Evolutionary conservation across 306 rosid species (phyloP).

Genomic region (Fragaria vesca): DNA sequence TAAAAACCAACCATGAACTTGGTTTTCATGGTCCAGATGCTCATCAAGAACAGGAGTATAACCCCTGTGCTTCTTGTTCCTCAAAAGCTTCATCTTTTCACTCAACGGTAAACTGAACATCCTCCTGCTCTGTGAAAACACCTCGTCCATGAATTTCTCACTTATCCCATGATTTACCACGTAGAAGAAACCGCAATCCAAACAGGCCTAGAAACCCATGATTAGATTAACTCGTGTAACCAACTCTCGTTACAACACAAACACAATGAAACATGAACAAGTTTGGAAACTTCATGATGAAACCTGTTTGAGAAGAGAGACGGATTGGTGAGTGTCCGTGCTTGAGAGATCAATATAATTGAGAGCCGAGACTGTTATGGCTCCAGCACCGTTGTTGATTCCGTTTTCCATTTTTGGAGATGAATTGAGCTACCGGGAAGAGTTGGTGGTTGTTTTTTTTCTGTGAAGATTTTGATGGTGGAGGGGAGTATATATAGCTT

Average conservation of each 20-base stretch:
- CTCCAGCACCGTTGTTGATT: slow-evolving; percentile 20
- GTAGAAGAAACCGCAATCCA: slow-evolving; percentile 96
- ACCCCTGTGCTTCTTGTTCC: slow-evolving; percentile 81
- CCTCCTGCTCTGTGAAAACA: slow-evolving; percentile 64
- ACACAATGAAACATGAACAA: background rate
- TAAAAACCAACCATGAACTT: slow-evolving; percentile 51
- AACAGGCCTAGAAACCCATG: slow-evolving; percentile 58
- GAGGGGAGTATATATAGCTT: background rate
- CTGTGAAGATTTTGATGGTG: background rate
- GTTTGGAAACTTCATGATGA: background rate
- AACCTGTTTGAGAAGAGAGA: slow-evolving; percentile 78
- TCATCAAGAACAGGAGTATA: slow-evolving; percentile 90
- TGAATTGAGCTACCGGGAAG: background rate
- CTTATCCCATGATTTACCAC: slow-evolving; percentile 79
- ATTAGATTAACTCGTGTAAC: background rate
- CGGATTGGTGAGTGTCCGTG: slow-evolving; percentile 56
- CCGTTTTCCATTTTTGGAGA: slow-evolving; percentile 47
- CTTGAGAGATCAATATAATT: slow-evolving; percentile 71
- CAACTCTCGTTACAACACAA: background rate
- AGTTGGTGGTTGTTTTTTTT: background rate
- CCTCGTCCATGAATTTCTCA: slow-evolving; percentile 64
- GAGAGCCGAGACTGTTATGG: slow-evolving; percentile 44
- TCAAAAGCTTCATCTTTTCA: slow-evolving; percentile 73
- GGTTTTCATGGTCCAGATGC: slow-evolving; percentile 65
- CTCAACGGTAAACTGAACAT: slow-evolving; percentile 52